Evolutionary conservation across 441 rosid genomes (phyloP).

Genomic region (Croton laevigatus): DNA sequence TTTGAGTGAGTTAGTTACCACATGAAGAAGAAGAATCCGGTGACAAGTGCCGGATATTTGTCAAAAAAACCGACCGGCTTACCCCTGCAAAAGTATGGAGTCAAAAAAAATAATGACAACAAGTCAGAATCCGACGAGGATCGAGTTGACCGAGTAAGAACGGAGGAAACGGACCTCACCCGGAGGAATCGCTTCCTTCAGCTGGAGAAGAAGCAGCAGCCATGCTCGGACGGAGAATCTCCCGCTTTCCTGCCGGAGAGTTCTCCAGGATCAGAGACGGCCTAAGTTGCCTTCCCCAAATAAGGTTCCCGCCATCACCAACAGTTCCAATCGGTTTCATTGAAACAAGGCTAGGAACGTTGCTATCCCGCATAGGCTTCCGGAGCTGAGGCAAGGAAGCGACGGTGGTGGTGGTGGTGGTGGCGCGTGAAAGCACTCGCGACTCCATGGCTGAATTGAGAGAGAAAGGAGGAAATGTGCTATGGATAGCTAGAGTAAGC

Average conservation of each 20-base stretch:
- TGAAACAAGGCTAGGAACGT: constrained; percentile 28
- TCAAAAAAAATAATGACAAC: constrained; percentile 7
- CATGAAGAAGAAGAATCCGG: constrained; percentile 97
- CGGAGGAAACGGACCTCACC: constrained; percentile 87
- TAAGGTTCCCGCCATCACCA: constrained; percentile 66
- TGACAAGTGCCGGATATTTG: constrained; percentile 71
- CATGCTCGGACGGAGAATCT: constrained; percentile 38
- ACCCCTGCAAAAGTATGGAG: constrained; percentile 39
- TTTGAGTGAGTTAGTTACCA: constrained; percentile 43
- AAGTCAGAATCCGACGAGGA: constrained; percentile 21
- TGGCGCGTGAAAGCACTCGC: constrained; percentile 68
- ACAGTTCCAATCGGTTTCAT: constrained; percentile 54
- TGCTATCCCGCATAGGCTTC: constrained; percentile 37
- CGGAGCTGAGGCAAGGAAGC: constrained; percentile 43
- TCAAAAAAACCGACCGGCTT: constrained; percentile 57
- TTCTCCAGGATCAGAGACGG: constrained; percentile 59
- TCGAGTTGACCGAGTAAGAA: constrained; percentile 32
- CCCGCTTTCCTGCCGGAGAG: constrained; percentile 30
- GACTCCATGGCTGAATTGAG: constrained; percentile 57
- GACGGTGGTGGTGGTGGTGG: constrained; percentile 41
- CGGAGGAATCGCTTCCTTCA: constrained; percentile 81
- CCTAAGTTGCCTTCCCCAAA: constrained; percentile 81
- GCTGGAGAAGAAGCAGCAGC: constrained; percentile 72
- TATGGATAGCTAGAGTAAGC: constrained; percentile 21
- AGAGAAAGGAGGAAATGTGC: constrained; percentile 22